Conservation (phyloP, 345 rosid genomes). For the Arabis alpina region DNA sequence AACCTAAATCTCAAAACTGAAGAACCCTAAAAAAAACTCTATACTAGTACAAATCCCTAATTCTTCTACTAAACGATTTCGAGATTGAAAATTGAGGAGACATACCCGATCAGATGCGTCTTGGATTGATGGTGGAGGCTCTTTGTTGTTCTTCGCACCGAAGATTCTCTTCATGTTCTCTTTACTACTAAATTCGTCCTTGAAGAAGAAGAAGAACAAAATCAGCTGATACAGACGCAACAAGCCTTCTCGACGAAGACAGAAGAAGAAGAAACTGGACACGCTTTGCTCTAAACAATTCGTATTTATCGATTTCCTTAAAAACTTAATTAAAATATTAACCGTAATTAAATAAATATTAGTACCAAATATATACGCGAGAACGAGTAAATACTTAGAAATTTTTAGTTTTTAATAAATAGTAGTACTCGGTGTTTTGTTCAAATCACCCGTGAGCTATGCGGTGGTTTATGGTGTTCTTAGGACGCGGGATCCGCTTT, state of each 20-base stretch:
- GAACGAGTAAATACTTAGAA: too few species aligned
- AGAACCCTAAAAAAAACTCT: neutral
- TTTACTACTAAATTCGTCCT: neutral
- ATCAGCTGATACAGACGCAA: neutral
- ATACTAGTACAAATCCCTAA: neutral
- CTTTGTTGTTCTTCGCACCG: slow-evolving; percentile 89
- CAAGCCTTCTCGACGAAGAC: slow-evolving; percentile 5
- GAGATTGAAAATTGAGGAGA: neutral
- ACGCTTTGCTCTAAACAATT: neutral
- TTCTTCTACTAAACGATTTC: neutral
- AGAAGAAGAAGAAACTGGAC: neutral
- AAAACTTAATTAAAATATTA: neutral
- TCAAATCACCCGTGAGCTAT: too few species aligned
- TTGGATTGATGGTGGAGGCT: slow-evolving; percentile 81
- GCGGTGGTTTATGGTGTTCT: too few species aligned
- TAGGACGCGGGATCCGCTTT: too few species aligned
- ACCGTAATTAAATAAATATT: too few species aligned
- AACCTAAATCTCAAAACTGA: slow-evolving; percentile 11
- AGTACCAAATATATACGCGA: too few species aligned
- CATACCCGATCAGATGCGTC: slow-evolving; percentile 88
- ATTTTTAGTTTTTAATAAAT: too few species aligned
- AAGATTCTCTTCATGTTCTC: slow-evolving; percentile 83
- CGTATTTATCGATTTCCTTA: slow-evolving; percentile 11
- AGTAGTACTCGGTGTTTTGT: too few species aligned
- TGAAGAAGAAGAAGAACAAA: neutral